Evolutionary conservation across 2,329 filamentous ascomycete species (phyloP), one percentile per base, ranked within the genome.

Genomic region (Hypoxylon sp.): DNA sequence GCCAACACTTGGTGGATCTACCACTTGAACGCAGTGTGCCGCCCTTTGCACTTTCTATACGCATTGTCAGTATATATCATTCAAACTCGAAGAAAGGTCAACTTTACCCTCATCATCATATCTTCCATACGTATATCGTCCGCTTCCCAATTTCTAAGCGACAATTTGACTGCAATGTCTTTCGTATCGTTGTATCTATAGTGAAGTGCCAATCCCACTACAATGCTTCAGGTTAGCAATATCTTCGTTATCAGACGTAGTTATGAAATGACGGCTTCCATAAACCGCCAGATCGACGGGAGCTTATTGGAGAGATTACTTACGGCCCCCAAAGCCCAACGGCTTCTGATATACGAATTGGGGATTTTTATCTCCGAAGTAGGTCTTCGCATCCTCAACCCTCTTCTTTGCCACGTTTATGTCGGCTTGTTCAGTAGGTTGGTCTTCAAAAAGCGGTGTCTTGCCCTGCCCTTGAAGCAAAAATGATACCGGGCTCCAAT

Each of bases 181-280:
- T 14, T 41, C 3, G 6, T 13, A 2, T 6, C 6, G 2, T 43
- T 5, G 23, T 56, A 62, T 49, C 28, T 63, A 17, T 49, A 70
- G 9, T 68, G 68, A 36, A 68, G 48, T 6, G 63, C 63, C 14
- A 70, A 10, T 11, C 68, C 67, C 56, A 61, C 67, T 69, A 30
- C 11, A 9, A 21, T 13, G 7, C 23, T 66, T 34, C 1, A 2
- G 3, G 32, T 68, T 13, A 60, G 63, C 13, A 49, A 2, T 49
- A 2, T 17, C 19, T 10, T 36, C 5, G 5, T 23, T 3, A 25
- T 9, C 6, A 7, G 6, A 30, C 5, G 28, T 30, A 30, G 2
- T 2, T 13, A 30, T 9, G 23, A 11, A 19, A 21, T 6, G 14
- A 21, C 7, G 21, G 30, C 21, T n/a, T 21, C 38, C 7, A 28